These are phyloP conservation scores for Lipomyces starkeyi DNA, from an alignment of 805 yeast genomes.

Conservation along the genomic window DNA sequence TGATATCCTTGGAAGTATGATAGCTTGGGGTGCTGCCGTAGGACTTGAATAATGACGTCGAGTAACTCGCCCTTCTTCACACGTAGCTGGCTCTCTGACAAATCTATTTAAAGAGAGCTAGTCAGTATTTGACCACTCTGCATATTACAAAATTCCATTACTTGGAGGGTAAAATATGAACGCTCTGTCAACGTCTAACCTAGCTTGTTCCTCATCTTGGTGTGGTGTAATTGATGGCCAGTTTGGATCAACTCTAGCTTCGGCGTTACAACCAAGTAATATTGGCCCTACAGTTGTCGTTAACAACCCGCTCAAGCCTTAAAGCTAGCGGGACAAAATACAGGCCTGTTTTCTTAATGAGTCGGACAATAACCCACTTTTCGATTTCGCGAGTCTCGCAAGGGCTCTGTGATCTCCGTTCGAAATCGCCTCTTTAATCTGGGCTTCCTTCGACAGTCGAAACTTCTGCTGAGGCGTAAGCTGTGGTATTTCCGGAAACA, in stretches of 20 bases:
- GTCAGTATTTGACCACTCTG: background rate
- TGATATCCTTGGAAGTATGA: slow-evolving; percentile 93
- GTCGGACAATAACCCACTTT: slow-evolving; percentile 30
- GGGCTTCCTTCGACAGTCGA: slow-evolving; percentile 22
- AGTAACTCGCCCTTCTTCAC: slow-evolving; percentile 51
- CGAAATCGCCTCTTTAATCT: slow-evolving; percentile 22
- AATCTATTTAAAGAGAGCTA: background rate
- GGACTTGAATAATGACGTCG: slow-evolving; percentile 56
- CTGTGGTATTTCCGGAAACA: slow-evolving; percentile 12
- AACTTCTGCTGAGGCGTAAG: slow-evolving; percentile 10
- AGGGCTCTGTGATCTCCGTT: slow-evolving; percentile 20
- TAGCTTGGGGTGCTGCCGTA: slow-evolving; percentile 65
- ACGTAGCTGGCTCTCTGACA: slow-evolving; percentile 31
- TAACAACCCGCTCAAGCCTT: background rate
- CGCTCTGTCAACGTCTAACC: slow-evolving; percentile 77
- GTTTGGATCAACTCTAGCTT: slow-evolving; percentile 21
- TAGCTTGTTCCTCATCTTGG: slow-evolving; percentile 78
- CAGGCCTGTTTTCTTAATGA: slow-evolving; percentile 28
- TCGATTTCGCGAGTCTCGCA: slow-evolving; percentile 27
- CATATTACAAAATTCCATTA: background rate
- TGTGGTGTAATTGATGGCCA: slow-evolving; percentile 54
- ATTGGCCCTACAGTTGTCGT: slow-evolving; percentile 27
- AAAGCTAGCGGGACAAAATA: background rate
- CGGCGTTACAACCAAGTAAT: slow-evolving; percentile 32
- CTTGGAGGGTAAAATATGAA: slow-evolving; percentile 54